Percentiles rank a stretch among this genome's conserved stretches.
Conservation (phyloP, 1,284 basidiomycete genomes). For the Lignosus rhinocerotis region DNA sequence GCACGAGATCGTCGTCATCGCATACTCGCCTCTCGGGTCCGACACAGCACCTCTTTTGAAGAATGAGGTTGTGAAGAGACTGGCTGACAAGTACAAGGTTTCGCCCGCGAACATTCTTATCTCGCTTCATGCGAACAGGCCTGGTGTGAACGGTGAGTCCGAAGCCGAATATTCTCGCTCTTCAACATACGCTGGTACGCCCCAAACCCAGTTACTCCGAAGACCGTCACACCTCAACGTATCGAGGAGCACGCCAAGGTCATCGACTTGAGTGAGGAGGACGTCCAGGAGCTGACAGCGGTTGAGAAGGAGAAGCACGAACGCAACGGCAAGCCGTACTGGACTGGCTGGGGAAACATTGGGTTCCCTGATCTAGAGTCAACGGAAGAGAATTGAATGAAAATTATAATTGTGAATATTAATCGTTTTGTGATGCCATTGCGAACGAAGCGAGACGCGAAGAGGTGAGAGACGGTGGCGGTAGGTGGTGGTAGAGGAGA, state of each 20-base stretch:
- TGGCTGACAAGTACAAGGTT: constrained; percentile 56
- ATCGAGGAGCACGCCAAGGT: constrained; percentile 60
- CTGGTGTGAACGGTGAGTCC: constrained; percentile 49
- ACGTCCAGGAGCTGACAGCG: constrained; percentile 52
- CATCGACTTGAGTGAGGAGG: constrained; percentile 57
- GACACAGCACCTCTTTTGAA: constrained; percentile 71
- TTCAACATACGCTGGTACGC: neutral
- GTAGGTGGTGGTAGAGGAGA: neutral
- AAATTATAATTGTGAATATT: neutral
- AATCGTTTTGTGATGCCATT: neutral
- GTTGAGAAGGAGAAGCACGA: constrained; percentile 62
- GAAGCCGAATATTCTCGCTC: neutral
- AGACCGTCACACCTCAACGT: constrained; percentile 62
- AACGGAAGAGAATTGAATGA: neutral
- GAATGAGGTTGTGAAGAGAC: constrained; percentile 52
- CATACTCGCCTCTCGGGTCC: constrained; percentile 80
- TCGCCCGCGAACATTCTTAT: constrained; percentile 60
- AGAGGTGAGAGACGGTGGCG: neutral
- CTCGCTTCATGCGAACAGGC: constrained; percentile 66
- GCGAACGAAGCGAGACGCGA: neutral
- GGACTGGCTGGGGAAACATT: constrained; percentile 63
- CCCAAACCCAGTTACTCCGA: constrained; percentile 51
- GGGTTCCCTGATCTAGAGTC: constrained; percentile 60
- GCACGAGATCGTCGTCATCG: constrained; percentile 68
- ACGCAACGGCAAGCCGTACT: constrained; percentile 61